A percentile compares a stretch with the other conserved stretches of the same genome.
These are phyloP conservation scores for Candida palmyrensis DNA, from an alignment of 805 yeast species.

Conservation along the genomic window DNA sequence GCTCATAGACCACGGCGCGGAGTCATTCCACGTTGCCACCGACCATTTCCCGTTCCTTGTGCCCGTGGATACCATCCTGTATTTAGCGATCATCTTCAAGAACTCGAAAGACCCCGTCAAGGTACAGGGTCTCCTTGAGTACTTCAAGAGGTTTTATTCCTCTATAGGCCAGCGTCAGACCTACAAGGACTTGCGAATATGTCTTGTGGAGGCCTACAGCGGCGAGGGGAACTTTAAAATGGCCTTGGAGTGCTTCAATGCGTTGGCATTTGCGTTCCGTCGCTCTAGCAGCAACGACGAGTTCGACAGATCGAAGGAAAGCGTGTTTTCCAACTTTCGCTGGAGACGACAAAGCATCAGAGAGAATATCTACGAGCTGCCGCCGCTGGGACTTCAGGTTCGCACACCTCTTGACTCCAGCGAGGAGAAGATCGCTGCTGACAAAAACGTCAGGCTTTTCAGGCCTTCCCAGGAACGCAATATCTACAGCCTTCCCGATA, in stretches of 20 bases:
- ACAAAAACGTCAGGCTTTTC: conserved; percentile 7
- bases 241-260: conserved; percentile 20
- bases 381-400: background rate
- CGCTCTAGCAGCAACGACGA: conserved; percentile 7
- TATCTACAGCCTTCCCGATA: conserved; percentile 17
- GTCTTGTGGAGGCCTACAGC: conserved; percentile 28
- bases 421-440: background rate
- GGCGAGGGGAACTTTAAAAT: conserved; percentile 12
- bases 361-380: conserved; percentile 1
- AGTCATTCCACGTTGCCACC: conserved; percentile 8
- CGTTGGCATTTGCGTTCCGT: conserved; percentile 3
- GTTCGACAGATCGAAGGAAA: conserved; percentile 4
- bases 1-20: conserved; percentile 17
- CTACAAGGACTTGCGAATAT: conserved; percentile 22
- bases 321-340: conserved; percentile 1
- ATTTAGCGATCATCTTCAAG: conserved; percentile 23
- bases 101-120: conserved; percentile 19
- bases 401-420: background rate
- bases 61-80: conserved; percentile 18
- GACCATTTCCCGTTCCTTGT: conserved; percentile 28
- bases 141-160: conserved; percentile 36
- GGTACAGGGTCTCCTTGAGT: conserved; percentile 25
- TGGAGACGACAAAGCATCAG: conserved; percentile 1
- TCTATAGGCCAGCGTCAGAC: conserved; percentile 22
- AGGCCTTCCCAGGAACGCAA: conserved; percentile 24